These are phyloP conservation scores for Paxillus rubicundulus DNA, from an alignment of 768 basidiomycete genomes.

Conservation along the genomic window DNA sequence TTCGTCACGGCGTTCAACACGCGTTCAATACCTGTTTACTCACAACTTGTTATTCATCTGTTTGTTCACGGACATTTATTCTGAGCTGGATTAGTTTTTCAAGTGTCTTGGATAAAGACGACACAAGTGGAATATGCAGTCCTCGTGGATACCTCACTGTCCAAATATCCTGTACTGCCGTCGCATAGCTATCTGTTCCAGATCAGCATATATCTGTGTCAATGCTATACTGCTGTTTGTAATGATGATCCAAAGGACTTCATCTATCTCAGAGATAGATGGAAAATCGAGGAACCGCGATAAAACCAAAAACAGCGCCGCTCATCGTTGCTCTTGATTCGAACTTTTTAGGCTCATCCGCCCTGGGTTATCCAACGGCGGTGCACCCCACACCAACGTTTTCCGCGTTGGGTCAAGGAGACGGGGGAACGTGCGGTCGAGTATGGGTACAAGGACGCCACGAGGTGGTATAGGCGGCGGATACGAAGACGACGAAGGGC, in stretches of 20 bases:
- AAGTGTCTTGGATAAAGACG: not conserved
- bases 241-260: not conserved
- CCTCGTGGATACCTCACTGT: conserved; percentile 1
- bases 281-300: too few relatives aligned
- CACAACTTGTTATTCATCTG: not conserved
- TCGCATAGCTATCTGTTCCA: not conserved
- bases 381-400: conserved; percentile 72
- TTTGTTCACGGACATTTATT: not conserved
- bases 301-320: too few relatives aligned
- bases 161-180: not conserved
- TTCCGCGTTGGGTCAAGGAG: conserved; percentile 60
- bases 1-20: not conserved
- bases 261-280: not conserved
- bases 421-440: conserved; percentile 46
- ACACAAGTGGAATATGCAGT: not conserved
- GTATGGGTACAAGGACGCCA: conserved; percentile 45
- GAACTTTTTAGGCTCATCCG: conserved; percentile 30
- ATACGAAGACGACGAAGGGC: not conserved
- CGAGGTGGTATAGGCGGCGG: conserved; percentile 19
- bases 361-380: conserved; percentile 61
- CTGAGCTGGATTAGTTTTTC: conserved; percentile 5
- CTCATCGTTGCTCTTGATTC: conserved; percentile 1
- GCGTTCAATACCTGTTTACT: not conserved
- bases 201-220: not conserved
- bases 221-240: not conserved